Evolutionary conservation across 257 asterid species (phyloP).

Genomic region (Solanum stenotomum): DNA sequence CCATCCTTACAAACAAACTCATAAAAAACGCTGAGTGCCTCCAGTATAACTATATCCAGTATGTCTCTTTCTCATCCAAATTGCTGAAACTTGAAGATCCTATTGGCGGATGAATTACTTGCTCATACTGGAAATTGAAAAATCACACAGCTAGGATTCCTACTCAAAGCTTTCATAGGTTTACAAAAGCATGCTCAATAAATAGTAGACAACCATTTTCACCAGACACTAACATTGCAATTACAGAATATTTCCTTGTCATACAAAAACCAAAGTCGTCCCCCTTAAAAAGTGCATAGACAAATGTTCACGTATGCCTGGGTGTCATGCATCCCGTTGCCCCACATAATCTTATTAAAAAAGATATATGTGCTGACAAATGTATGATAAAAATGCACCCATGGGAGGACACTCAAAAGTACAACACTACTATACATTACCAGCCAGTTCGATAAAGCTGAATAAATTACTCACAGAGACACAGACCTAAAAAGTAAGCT

Average conservation of each 20-base stretch:
- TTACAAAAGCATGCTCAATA: conserved; percentile 37
- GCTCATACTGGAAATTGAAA: conserved; percentile 63
- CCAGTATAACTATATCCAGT: conserved; percentile 51
- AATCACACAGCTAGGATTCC: conserved; percentile 49
- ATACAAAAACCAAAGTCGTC: conserved; percentile 41
- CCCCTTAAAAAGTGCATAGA: conserved; percentile 56
- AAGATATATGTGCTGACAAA: conserved; percentile 44
- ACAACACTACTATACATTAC: not conserved
- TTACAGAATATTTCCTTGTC: conserved; percentile 16
- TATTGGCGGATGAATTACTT: conserved; percentile 72
- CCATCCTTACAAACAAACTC: conserved; percentile 75
- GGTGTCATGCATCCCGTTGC: not conserved
- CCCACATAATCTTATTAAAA: not conserved
- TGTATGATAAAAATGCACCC: conserved; percentile 53
- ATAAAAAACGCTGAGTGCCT: conserved; percentile 53
- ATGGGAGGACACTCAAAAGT: not conserved
- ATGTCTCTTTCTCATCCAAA: conserved; percentile 62
- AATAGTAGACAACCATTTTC: conserved; percentile 35
- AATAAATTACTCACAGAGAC: not conserved
- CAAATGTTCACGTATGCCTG: conserved; percentile 19
- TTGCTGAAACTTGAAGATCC: conserved; percentile 64
- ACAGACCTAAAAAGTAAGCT: not conserved
- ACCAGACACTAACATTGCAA: conserved; percentile 16
- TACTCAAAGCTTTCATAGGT: conserved; percentile 56
- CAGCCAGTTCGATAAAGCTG: not conserved